Evolutionary conservation across 148 eudicot species (phyloP).

Genomic region (Nepenthes gracilis): DNA sequence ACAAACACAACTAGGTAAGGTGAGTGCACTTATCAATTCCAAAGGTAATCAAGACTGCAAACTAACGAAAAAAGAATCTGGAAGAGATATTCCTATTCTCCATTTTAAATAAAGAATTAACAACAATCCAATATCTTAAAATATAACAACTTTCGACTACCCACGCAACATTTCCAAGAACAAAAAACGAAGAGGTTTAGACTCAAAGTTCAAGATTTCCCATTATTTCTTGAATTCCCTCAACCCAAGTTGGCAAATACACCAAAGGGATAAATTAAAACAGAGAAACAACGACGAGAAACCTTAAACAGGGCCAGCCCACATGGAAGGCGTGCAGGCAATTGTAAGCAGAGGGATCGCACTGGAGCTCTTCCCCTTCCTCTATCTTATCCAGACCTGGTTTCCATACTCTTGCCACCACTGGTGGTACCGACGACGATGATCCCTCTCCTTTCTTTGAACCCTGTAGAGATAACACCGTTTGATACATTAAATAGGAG

Average conservation of each 20-base stretch:
- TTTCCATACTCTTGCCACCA: constrained; percentile 73
- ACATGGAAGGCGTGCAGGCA: constrained; percentile 84
- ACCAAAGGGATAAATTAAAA: background rate
- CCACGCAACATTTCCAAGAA: too few relatives aligned
- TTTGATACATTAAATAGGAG: background rate
- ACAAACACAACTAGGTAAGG: too few relatives aligned
- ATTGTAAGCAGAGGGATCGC: constrained; percentile 84
- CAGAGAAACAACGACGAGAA: background rate
- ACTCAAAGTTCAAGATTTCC: too few relatives aligned
- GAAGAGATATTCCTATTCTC: too few relatives aligned
- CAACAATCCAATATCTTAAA: too few relatives aligned
- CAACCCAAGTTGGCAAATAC: background rate
- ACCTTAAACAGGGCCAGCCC: constrained; percentile 99
- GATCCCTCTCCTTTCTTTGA: constrained; percentile 46
- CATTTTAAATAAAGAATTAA: too few relatives aligned
- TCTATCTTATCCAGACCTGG: constrained; percentile 79
- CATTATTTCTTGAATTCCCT: background rate
- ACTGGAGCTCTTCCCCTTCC: constrained; percentile 88
- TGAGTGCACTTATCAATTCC: too few relatives aligned
- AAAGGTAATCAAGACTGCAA: too few relatives aligned
- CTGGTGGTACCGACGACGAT: constrained; percentile 29
- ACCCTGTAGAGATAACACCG: constrained; percentile 18
- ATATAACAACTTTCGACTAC: too few relatives aligned
- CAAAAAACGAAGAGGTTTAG: too few relatives aligned
- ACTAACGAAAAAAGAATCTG: too few relatives aligned